These are phyloP conservation scores for Ophiostoma triangulosporum DNA, from an alignment of 2,329 filamentous ascomycete genomes.

Conservation along the genomic window DNA sequence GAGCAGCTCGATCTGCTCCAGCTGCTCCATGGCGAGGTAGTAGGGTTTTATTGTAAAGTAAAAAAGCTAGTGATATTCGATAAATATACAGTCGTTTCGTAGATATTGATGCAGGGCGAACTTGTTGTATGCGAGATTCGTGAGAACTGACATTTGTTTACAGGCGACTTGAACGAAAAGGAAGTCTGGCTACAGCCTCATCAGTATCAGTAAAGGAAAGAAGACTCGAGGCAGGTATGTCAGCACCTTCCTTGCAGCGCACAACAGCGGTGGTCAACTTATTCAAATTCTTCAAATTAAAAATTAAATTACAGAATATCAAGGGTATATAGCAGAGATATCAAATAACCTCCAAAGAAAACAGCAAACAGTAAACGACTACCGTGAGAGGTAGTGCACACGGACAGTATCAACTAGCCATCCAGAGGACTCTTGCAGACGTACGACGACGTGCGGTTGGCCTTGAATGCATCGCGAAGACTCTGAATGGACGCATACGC, in stretches of 20 bases:
- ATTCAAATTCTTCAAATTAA: too few species aligned
- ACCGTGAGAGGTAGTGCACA: too few species aligned
- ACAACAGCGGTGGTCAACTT: too few species aligned
- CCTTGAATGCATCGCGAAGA: slow-evolving; percentile 8
- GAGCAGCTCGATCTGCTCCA: not conserved
- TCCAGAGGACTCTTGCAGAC: slow-evolving; percentile 13
- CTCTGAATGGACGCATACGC: slow-evolving; percentile 12
- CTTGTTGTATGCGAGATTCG: too few species aligned
- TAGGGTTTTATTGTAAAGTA: not conserved
- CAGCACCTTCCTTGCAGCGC: too few species aligned
- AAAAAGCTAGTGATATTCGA: not conserved
- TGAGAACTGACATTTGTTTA: not conserved
- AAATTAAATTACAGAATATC: not conserved
- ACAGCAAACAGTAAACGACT: too few species aligned
- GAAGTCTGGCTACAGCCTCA: not conserved
- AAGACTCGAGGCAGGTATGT: not conserved
- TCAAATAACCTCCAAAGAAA: not conserved
- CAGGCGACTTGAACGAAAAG: not conserved
- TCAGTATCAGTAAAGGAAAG: not conserved
- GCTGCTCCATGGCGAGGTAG: not conserved
- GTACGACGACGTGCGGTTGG: slow-evolving; percentile 12
- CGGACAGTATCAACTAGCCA: slow-evolving; percentile 2
- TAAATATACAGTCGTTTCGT: too few species aligned
- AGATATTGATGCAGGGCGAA: too few species aligned
- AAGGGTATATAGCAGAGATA: not conserved